Conservation (phyloP, 495 filamentous ascomycete species). For the Xylaria longipes region DNA sequence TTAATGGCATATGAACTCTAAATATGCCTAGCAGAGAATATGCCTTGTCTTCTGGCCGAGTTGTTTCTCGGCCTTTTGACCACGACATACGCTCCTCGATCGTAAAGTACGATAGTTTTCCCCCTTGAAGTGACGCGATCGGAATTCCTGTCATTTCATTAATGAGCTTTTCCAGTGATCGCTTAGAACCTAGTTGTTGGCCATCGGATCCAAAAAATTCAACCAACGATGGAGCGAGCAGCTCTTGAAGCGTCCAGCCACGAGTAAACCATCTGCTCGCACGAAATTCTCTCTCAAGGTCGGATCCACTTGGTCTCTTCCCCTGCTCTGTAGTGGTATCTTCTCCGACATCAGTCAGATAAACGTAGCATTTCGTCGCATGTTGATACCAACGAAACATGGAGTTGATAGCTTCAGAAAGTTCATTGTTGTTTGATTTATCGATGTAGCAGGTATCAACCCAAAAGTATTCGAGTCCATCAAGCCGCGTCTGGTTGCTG, state of each 20-base stretch:
- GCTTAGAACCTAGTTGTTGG: background rate
- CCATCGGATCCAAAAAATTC: background rate
- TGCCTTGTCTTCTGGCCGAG: background rate
- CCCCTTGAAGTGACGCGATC: background rate
- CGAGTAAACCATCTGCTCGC: background rate
- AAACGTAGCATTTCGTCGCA: too few relatives aligned
- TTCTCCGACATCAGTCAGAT: too few relatives aligned
- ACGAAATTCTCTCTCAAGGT: too few relatives aligned
- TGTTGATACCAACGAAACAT: too few relatives aligned
- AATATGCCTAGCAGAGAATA: background rate
- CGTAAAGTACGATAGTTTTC: background rate
- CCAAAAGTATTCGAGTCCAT: too few relatives aligned
- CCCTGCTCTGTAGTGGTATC: too few relatives aligned
- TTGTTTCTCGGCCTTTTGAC: background rate
- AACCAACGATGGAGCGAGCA: background rate
- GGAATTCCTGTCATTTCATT: background rate
- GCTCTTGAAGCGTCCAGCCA: background rate
- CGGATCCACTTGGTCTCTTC: too few relatives aligned
- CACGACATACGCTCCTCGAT: background rate
- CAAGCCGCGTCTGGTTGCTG: too few relatives aligned
- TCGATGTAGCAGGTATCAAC: too few relatives aligned
- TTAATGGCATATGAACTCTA: background rate
- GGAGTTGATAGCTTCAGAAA: too few relatives aligned
- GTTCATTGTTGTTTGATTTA: too few relatives aligned
- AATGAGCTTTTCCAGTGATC: background rate